A percentile compares a stretch with the other conserved stretches of the same genome.
phyloP scores from a whole-genome alignment of 192 early-diverging fungal species.

The Backusella morwellensis region DNA sequence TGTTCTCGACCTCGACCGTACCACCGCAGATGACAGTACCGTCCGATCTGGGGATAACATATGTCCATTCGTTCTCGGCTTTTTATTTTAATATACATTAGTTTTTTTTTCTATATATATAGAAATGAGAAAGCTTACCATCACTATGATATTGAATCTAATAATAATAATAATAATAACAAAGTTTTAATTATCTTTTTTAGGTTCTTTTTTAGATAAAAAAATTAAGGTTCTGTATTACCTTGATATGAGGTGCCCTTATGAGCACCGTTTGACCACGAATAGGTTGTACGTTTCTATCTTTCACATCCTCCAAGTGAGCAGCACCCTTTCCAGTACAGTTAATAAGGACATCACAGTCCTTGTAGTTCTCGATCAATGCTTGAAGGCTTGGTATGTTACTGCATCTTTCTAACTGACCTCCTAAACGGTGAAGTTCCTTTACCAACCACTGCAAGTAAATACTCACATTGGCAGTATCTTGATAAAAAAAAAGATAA shows the following conservation, averaged over 20 bases:
- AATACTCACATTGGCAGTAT: conserved; percentile 63
- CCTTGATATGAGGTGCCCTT: conserved; percentile 70
- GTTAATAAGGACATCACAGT: conserved; percentile 61
- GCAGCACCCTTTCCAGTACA: conserved; percentile 74
- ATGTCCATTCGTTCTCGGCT: conserved; percentile 49
- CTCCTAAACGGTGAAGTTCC: conserved; percentile 55
- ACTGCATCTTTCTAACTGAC: conserved; percentile 36
- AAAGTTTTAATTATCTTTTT: neutral
- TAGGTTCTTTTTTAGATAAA: conserved; percentile 11
- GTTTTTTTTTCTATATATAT: neutral
- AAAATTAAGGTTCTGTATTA: conserved; percentile 13
- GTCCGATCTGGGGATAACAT: conserved; percentile 81
- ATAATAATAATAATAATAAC: neutral
- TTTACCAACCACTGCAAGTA: conserved; percentile 66
- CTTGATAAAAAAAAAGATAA: conserved; percentile 15
- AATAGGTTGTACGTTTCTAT: conserved; percentile 63
- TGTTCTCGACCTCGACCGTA: conserved; percentile 43
- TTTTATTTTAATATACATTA: neutral
- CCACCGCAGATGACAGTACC: conserved; percentile 81
- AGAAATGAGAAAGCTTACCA: neutral
- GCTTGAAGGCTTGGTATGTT: conserved; percentile 48
- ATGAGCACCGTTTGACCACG: conserved; percentile 82
- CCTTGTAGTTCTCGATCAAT: conserved; percentile 36
- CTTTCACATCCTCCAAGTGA: conserved; percentile 73
- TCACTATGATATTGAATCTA: conserved; percentile 8